Conservation (phyloP, 768 basidiomycete species). For the Trametes sanguinea region DNA sequence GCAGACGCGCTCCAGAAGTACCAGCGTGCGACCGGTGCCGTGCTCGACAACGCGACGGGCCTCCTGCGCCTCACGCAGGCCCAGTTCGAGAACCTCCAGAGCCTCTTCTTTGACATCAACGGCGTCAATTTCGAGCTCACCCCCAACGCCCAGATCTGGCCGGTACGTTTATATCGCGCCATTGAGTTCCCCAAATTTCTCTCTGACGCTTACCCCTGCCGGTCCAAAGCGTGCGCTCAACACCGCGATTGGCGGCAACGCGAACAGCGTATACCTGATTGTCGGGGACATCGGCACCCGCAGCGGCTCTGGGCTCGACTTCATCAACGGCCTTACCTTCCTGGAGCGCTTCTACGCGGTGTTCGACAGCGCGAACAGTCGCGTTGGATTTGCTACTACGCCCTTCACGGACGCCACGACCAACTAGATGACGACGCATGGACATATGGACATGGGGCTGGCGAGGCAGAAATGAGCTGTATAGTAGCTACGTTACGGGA, state of each 20-base stretch:
- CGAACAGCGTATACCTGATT: conserved; percentile 40
- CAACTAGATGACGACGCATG: conserved; percentile 31
- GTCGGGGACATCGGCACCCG: conserved; percentile 41
- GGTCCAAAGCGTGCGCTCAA: conserved; percentile 38
- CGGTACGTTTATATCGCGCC: conserved; percentile 24
- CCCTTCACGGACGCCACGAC: conserved; percentile 48
- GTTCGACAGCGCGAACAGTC: conserved; percentile 58
- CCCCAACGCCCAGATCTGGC: conserved; percentile 38
- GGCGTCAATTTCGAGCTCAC: conserved; percentile 32
- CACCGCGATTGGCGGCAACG: conserved; percentile 43
- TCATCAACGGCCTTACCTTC: conserved; percentile 56
- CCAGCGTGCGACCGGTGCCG: conserved; percentile 35
- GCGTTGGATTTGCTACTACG: conserved; percentile 57
- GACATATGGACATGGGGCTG: background rate
- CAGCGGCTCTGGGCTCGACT: conserved; percentile 51
- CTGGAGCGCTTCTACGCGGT: conserved; percentile 68
- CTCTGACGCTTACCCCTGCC: background rate
- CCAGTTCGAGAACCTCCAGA: conserved; percentile 34
- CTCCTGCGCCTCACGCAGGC: conserved; percentile 32
- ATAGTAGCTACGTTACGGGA: background rate
- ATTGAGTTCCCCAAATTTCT: background rate
- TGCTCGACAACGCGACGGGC: conserved; percentile 33
- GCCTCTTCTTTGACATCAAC: conserved; percentile 36
- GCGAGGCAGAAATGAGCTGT: background rate
- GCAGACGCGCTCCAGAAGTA: conserved; percentile 36